Base-by-base conservation (phyloP, 495 filamentous ascomycete genomes). In the Penicillium steckii region DNA sequence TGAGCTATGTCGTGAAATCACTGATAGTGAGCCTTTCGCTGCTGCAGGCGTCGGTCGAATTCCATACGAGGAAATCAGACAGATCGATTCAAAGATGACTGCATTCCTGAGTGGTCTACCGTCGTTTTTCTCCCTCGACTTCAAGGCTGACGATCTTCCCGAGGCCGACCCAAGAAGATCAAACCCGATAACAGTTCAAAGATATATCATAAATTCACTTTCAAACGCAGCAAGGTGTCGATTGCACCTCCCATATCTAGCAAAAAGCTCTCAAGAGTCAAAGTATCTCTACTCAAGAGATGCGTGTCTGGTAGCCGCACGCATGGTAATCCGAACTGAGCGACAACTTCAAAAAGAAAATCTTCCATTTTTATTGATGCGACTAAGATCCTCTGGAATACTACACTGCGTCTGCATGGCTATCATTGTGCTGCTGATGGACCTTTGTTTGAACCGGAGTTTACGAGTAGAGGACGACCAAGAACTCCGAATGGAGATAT, bases 1-100 rank as follows among this genome's bases (percentile, higher is more conserved):
- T 4, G 77, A 79, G 27, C 53, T 79, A 10, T 72, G 68, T 46
- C 71, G 75, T 15, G 66, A 67, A 18, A 57, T 77, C 3, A 62
- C 67, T 15, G 79, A 82, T 48, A 62, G 60, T 19, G 62, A 52
- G 19, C 65, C 67, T 0, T 53, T 76, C 24, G 38, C 29, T 4
- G 40, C 53, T 8, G 32, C 33, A 5, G 24, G 52, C 22, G 4
- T 26, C 13, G 59, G 47, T 4, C 46, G 32, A 2, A 46, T 50
- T 3, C 47, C 50, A 25, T 60, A 67, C 35, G 37, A 63, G 23
- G 52, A 49, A 13, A 42, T 72, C 5, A 52, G 65, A 48, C 54
- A 66, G 3, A 61, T 69, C 25, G 73, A 76, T 38, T 50, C 41
- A 15, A 56, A 64, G 27, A 53, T 76, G 15, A 51, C 66, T 5